Conservation (phyloP, 2,329 filamentous ascomycete genomes). For the Claviceps sp. region DNA sequence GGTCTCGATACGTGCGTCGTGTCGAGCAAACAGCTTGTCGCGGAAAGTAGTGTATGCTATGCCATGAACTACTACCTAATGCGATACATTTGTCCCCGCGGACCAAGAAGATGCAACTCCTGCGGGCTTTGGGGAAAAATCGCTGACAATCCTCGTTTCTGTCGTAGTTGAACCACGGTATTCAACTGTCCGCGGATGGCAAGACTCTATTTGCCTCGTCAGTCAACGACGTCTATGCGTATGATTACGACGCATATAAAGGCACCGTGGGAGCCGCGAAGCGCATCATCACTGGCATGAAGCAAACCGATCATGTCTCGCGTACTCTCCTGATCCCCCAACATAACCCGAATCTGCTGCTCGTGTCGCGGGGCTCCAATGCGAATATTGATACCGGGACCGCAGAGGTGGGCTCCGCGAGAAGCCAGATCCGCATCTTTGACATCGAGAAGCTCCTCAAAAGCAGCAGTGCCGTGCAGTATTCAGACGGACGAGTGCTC, state of each 20-base stretch:
- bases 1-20: slow-evolving; percentile 17
- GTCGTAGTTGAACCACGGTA: slow-evolving; percentile 33
- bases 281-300: slow-evolving; percentile 45
- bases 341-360: slow-evolving; percentile 35
- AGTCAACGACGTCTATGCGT: slow-evolving; percentile 38
- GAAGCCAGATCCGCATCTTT: slow-evolving; percentile 46
- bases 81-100: too few species aligned
- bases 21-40: slow-evolving; percentile 15
- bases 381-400: slow-evolving; percentile 43
- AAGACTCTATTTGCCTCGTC: slow-evolving; percentile 39
- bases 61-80: too few species aligned
- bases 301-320: slow-evolving; percentile 43
- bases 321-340: slow-evolving; percentile 47
- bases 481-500: slow-evolving; percentile 29
- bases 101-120: too few species aligned
- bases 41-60: slow-evolving; percentile 11
- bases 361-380: slow-evolving; percentile 49
- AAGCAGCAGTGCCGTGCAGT: slow-evolving; percentile 17
- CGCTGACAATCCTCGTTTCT: neutral
- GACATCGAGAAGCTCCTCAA: slow-evolving; percentile 17
- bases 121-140: neutral
- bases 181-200: slow-evolving; percentile 32
- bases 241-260: slow-evolving; percentile 40
- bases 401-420: slow-evolving; percentile 33
- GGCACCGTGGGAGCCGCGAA: slow-evolving; percentile 29